Evolutionary conservation across 78 protist genomes (phyloP), one percentile per base, ranked within the genome.

Genomic region (Isochrysis galbana): DNA sequence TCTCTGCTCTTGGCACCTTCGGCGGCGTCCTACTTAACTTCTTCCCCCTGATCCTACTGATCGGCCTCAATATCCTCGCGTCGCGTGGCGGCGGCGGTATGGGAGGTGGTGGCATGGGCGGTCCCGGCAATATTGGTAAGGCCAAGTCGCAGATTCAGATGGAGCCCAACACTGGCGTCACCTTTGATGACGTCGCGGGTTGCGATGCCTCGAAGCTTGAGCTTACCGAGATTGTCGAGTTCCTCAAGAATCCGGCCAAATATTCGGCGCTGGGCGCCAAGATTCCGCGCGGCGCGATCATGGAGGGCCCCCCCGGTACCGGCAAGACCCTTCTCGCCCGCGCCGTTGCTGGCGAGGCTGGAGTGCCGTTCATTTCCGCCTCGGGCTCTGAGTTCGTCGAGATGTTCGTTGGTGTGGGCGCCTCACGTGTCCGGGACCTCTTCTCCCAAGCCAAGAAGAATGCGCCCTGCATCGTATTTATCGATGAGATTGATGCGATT

Each of bases 281-380:
- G 54, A 80, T 54, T 39, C 87, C 87, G n/a, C 29, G 38, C n/a
- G 87, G 99, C 48, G 98, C 97, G 25, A 44, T 98, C n/a, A 94
- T 98, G 74, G 90, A 92, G 34, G 99, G 99, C 5, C 98, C 99
- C 32, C 99, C 99, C 29, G 99, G 99, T 2, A 97, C 98, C 0
- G 99, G 99, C 45, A 98, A 98, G 94, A 98, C 99, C 7, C 92
- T 97, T 51, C 80, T 97, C 32, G 98, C 98, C 0, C 96, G 96
- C 26, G 98, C 98, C 0, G 93, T 92, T 67, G 94, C 94, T 4
- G 99, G 99, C 22, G 99, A 98, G 96, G 97, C 99, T 2, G 95
- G 92, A 23, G 88, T 80, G 32, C 51, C 88, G 22, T 80, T 80
- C 88, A 1, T 80, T 39, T 44, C 51, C 39, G 51, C 88, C 36